A percentile compares a stretch with the other conserved stretches of the same genome.
These are phyloP conservation scores for Penicillium paneum DNA, from an alignment of 2,329 filamentous ascomycete species.

Conservation along the genomic window DNA sequence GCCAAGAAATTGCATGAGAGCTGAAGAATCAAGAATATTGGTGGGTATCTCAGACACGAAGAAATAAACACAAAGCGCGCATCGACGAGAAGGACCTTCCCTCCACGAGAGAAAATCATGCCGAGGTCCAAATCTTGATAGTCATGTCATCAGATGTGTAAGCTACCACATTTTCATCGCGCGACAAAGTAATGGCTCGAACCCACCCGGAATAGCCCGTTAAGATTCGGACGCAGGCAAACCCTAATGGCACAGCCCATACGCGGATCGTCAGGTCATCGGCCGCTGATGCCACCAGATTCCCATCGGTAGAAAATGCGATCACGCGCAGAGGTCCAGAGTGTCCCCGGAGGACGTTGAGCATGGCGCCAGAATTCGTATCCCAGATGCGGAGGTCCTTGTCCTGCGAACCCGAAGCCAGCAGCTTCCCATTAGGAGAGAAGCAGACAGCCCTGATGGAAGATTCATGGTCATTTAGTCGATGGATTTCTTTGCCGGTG, in stretches of 20 bases:
- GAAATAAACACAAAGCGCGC: background rate
- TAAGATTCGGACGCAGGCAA: background rate
- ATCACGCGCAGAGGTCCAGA: conserved; percentile 3
- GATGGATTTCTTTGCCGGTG: background rate
- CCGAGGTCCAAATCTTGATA: conserved; percentile 10
- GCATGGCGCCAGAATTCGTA: conserved; percentile 1
- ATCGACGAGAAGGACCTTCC: background rate
- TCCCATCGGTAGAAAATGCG: conserved; percentile 2
- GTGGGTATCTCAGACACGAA: conserved; percentile 9
- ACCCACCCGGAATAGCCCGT: conserved; percentile 9
- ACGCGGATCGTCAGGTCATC: conserved; percentile 9
- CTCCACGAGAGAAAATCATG: background rate
- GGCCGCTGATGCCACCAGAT: conserved; percentile 4
- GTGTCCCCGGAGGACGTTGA: conserved; percentile 2
- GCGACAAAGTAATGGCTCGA: conserved; percentile 1
- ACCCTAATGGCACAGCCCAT: background rate
- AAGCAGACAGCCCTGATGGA: conserved; percentile 7
- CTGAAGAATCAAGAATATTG: conserved; percentile 3
- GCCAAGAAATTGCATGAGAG: background rate
- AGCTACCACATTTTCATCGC: background rate
- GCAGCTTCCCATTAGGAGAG: conserved; percentile 3
- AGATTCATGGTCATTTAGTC: background rate
- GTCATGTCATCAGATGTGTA: conserved; percentile 12
- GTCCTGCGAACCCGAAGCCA: conserved; percentile 5
- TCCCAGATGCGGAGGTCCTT: conserved; percentile 9